Evolutionary conservation across 805 yeast genomes (phyloP), one percentile per base, ranked within the genome.

Genomic region (Zygosaccharomyces pseudorouxii): DNA sequence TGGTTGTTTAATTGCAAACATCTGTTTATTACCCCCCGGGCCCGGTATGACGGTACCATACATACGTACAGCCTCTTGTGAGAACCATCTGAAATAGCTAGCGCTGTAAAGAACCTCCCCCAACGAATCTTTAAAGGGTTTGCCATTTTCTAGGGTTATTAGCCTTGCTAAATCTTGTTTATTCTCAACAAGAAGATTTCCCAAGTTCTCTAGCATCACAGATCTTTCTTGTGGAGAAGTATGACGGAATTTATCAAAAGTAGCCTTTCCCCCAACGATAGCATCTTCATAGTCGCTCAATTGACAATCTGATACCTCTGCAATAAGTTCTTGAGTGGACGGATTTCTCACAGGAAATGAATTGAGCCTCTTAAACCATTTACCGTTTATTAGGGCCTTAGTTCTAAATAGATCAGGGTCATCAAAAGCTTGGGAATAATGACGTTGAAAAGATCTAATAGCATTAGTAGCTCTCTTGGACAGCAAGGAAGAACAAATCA

Each of bases 141-240:
- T 89, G 71, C 97, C 97, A 63, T 89, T 87, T 71, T 89, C 96
- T 62, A 84, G 73, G 20, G 96, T 76, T 72, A 90, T 97, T 60
- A 89, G 82, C 46, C 82, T 75, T 30, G 96, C 89, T 45, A 89
- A 73, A 39, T 81, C 70, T 52, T 86, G 90, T 48, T 81, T 77
- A 64, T 89, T 75, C 62, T 79, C 75, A 64, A 88, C 95, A 48
- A 89, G 69, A 60, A 85, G 72, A 52, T 85, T 89, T 41, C 96
- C 95, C 49, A 90, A 77, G 69, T 81, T 85, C 70, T 70, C 68
- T 53, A 90, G 71, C 45, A 76, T 77, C 49, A 68, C 71, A 42
- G 82, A 81, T 67, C 96, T 81, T 49, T 71, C 75, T 22, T 75
- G 67, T 18, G 95, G 92, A 33, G 75, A 73, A 44, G 88, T 78